Evolutionary conservation across 768 basidiomycete genomes (phyloP).

Genomic region (Suillus brevipes): DNA sequence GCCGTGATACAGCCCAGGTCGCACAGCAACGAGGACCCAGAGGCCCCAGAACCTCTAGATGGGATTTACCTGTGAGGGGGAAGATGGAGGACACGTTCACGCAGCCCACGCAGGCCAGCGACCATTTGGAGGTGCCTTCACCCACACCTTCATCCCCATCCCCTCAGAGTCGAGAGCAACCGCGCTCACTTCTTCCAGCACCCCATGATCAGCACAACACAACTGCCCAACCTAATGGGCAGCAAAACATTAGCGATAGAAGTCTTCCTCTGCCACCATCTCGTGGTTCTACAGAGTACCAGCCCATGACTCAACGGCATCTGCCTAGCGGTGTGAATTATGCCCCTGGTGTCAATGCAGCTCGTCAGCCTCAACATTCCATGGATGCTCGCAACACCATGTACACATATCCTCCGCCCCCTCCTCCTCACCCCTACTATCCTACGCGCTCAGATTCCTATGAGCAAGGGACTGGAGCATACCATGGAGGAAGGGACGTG

Average conservation of each 20-base stretch:
- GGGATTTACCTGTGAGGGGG: neutral
- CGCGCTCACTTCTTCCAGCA: neutral
- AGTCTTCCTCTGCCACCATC: neutral
- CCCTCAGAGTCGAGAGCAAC: neutral
- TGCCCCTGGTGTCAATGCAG: neutral
- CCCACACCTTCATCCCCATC: neutral
- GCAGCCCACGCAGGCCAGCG: neutral
- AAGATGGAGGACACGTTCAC: neutral
- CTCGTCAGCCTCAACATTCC: neutral
- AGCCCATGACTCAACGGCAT: neutral
- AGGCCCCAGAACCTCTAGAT: neutral
- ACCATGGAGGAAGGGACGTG: neutral
- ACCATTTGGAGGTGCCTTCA: neutral
- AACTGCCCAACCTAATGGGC: neutral
- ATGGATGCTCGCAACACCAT: neutral
- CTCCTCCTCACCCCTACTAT: neutral
- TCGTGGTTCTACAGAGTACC: neutral
- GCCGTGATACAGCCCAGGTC: neutral
- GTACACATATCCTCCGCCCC: neutral
- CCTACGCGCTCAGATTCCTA: neutral
- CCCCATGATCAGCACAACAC: neutral
- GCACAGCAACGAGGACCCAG: neutral
- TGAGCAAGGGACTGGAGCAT: neutral
- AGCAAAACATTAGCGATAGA: neutral
- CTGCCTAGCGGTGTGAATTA: neutral